Conservation (phyloP, 352 stramenopile genomes). For the Peronospora destructor region DNA sequence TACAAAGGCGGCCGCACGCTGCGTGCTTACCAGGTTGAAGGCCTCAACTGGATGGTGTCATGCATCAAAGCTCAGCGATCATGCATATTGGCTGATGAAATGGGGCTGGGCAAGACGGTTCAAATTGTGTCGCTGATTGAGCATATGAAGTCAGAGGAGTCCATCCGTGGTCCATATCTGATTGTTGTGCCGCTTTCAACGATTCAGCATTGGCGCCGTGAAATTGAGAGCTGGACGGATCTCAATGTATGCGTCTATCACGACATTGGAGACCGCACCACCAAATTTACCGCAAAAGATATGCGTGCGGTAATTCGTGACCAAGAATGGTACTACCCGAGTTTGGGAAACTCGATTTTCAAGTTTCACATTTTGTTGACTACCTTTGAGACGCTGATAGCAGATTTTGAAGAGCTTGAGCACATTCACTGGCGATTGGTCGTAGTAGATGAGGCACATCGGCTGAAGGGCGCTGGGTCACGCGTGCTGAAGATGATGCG, state of each 20-base stretch:
- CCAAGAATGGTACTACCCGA: conserved; percentile 85
- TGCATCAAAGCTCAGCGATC: conserved; percentile 83
- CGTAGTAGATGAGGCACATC: conserved; percentile 80
- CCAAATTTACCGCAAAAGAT: conserved; percentile 81
- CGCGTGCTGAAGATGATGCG: conserved; percentile 86
- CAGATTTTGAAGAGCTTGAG: conserved; percentile 82
- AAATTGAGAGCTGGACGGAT: conserved; percentile 92
- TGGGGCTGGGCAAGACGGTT: conserved; percentile 92
- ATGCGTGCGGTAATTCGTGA: conserved; percentile 81
- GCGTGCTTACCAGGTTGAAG: conserved; percentile 80
- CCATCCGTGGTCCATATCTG: conserved; percentile 74
- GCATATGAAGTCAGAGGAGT: conserved; percentile 79
- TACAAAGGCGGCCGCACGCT: conserved; percentile 83
- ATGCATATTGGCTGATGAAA: conserved; percentile 88
- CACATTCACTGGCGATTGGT: conserved; percentile 82
- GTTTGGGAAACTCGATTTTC: conserved; percentile 88
- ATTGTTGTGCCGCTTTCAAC: conserved; percentile 85
- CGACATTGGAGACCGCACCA: conserved; percentile 83
- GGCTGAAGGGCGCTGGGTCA: conserved; percentile 70
- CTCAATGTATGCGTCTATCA: conserved; percentile 98
- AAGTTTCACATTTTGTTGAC: conserved; percentile 85
- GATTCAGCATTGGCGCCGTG: conserved; percentile 82
- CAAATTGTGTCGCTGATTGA: conserved; percentile 92
- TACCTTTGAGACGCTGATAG: conserved; percentile 76
- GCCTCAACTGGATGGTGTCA: conserved; percentile 86